These are phyloP conservation scores for Leccinellum rugosiceps DNA, from an alignment of 768 basidiomycete genomes.

Conservation along the genomic window DNA sequence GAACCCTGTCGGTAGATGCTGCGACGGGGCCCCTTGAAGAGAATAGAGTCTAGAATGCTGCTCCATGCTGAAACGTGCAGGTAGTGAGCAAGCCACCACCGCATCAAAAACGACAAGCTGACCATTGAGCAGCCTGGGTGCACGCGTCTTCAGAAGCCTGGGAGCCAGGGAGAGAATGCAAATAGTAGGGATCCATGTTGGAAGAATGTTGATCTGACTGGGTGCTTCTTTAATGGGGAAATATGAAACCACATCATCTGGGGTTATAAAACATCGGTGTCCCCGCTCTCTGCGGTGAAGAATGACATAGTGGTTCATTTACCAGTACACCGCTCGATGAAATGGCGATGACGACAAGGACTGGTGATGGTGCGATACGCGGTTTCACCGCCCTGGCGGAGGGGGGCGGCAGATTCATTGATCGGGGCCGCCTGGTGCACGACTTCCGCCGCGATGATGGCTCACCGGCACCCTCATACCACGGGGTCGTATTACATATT, in stretches of 20 bases:
- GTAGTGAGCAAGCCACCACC: conserved; percentile 5
- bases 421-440: conserved; percentile 17
- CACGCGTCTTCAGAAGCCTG: conserved; percentile 4
- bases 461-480: conserved; percentile 10
- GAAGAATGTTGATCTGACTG: conserved; percentile 12
- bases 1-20: background rate
- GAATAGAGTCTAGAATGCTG: background rate
- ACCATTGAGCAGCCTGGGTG: conserved; percentile 11
- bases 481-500: conserved; percentile 30
- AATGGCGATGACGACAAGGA: conserved; percentile 24
- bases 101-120: conserved; percentile 6
- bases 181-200: conserved; percentile 18
- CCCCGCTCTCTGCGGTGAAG: conserved; percentile 13
- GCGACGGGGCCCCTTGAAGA: background rate
- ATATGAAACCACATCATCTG: conserved; percentile 10
- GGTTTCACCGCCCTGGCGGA: conserved; percentile 21
- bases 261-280: conserved; percentile 21
- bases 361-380: conserved; percentile 23
- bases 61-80: conserved; percentile 9
- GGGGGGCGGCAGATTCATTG: conserved; percentile 17
- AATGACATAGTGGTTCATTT: conserved; percentile 20
- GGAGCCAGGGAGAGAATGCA: conserved; percentile 1
- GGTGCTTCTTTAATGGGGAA: conserved; percentile 22
- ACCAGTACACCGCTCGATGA: conserved; percentile 16
- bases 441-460: conserved; percentile 23